A percentile compares a stretch with the other conserved stretches of the same genome.
Evolutionary conservation across 1,284 basidiomycete species (phyloP).

Genomic region (Tilletiopsis washingtonensis): DNA sequence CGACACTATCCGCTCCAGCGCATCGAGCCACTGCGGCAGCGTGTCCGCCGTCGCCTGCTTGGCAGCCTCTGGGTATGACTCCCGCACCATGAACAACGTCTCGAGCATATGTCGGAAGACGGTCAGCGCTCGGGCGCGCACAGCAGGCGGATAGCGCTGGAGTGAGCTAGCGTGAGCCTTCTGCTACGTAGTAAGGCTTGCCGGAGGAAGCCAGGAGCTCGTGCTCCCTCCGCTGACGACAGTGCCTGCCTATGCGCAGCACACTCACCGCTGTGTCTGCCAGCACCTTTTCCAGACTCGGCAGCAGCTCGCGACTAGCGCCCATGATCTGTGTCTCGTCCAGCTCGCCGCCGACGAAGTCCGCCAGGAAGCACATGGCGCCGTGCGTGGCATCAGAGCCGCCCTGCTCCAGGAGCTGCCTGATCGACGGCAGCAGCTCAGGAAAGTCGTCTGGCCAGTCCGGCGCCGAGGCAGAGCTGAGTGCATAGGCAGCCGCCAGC

Average conservation of each 20-base stretch:
- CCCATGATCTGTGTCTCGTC: constrained; percentile 42
- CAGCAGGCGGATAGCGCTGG: constrained; percentile 17
- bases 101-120: constrained; percentile 86
- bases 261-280: constrained; percentile 10
- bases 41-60: constrained; percentile 72
- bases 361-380: constrained; percentile 36
- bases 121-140: constrained; percentile 66
- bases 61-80: constrained; percentile 75
- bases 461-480: constrained; percentile 30
- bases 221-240: too few species aligned
- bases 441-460: constrained; percentile 45
- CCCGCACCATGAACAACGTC: constrained; percentile 87
- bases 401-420: constrained; percentile 18
- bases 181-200: too few species aligned
- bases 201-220: too few species aligned
- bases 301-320: constrained; percentile 34
- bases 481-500: constrained; percentile 29
- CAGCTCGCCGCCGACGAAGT: constrained; percentile 40
- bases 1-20: constrained; percentile 22
- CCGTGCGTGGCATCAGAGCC: constrained; percentile 22
- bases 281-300: constrained; percentile 29
- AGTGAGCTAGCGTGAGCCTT: too few species aligned
- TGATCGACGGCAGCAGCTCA: constrained; percentile 29
- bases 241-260: too few species aligned
- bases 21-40: constrained; percentile 66